Evolutionary conservation across 1,284 basidiomycete species (phyloP), one percentile per base, ranked within the genome.

Genomic region (Leccinum solheimii): DNA sequence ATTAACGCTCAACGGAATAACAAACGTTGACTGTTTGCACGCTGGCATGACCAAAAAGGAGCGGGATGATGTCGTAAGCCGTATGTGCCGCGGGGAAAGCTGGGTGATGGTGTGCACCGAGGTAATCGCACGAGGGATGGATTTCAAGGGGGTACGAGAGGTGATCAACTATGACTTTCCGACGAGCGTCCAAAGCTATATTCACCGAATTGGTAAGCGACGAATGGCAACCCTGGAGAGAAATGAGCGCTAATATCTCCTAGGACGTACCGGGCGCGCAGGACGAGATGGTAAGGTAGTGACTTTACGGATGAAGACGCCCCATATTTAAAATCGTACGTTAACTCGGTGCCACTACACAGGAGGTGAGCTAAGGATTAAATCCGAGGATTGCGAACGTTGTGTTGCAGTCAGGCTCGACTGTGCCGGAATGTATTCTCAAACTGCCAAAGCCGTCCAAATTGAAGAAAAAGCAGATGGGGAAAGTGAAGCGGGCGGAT

Each of bases 81-180:
- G 90, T 21, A 98, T 99, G 86, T 87, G 92, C 52, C 82, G 83
- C 67, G 97, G 95, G 0, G 85, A 91, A 69, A 91, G 92, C 64
- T 98, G 95, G 95, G 85, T 95, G 27, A 86, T 98, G 82, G 85
- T 97, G 55, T 92, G 90, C 66, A 98, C 95, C 14, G 95, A 98
- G 72, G 92, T 97, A 43, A 91, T 97, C 89, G 95, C 94, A 11
- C 84, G 97, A 66, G 97, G 97, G 4, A 96, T 99, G 87, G 97
- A 99, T 74, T 98, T 99, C 80, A 92, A 93, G 74, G 95, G 95
- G 13, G 90, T 99, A 50, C 83, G 91, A 64, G 89, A 98, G 68
- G 96, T 99, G 11, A 91, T 99, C 74, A 99, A 98, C 76, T 98
- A 95, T 71, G 95, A 97, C 76, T 97, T 97, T 76, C 95, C 95